These are phyloP conservation scores for Colletotrichum sp. DNA, from an alignment of 2,329 filamentous ascomycete species.

Conservation along the genomic window DNA sequence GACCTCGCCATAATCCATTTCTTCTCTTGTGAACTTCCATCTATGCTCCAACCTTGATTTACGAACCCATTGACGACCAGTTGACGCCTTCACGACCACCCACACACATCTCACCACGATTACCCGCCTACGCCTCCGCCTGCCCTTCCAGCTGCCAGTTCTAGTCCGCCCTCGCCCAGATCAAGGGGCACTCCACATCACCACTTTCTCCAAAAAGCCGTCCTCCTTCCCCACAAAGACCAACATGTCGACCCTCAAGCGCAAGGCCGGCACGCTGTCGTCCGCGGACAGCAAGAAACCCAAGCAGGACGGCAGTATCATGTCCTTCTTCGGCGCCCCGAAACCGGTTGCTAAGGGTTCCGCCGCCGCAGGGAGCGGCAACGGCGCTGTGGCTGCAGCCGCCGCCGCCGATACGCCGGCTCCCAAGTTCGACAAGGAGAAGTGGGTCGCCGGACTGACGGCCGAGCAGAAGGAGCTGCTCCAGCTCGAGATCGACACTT, in stretches of 20 bases:
- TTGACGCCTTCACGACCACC: neutral
- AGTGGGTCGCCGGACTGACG: conserved; percentile 83
- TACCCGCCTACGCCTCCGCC: neutral
- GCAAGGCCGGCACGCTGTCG: conserved; percentile 61
- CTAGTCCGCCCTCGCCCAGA: neutral
- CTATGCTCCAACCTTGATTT: neutral
- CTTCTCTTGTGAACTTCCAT: neutral
- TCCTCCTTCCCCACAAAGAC: neutral
- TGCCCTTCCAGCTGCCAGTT: neutral
- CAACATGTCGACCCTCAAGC: conserved; percentile 66
- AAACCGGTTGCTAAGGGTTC: conserved; percentile 46
- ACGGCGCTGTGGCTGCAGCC: neutral
- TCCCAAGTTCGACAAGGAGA: conserved; percentile 81
- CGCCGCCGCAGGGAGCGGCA: conserved; percentile 2
- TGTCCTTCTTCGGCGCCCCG: conserved; percentile 83
- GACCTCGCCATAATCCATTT: neutral
- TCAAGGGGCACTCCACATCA: neutral
- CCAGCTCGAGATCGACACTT: conserved; percentile 87
- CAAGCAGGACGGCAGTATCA: conserved; percentile 80
- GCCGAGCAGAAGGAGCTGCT: conserved; percentile 84
- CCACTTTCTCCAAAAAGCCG: neutral
- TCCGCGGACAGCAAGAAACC: conserved; percentile 68
- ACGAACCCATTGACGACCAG: neutral
- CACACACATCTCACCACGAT: neutral
- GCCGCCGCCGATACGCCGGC: conserved; percentile 34